Percentiles rank a stretch among this genome's conserved stretches.
These are phyloP conservation scores for Neophaeococcomyces mojaviensis DNA, from an alignment of 2,329 filamentous ascomycete genomes.

Conservation along the genomic window DNA sequence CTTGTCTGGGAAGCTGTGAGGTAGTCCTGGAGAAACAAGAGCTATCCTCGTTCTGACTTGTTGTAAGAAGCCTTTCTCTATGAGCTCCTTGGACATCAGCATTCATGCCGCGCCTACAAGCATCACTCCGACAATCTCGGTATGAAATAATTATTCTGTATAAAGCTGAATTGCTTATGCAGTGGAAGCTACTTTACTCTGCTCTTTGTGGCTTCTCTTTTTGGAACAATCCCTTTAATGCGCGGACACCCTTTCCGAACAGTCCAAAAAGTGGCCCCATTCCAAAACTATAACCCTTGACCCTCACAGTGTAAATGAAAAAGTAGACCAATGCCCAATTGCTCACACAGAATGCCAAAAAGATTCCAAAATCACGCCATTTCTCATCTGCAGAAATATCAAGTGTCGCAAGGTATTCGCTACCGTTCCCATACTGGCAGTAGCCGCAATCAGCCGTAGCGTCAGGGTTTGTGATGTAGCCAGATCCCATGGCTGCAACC, in stretches of 20 bases:
- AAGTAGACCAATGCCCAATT: slow-evolving; percentile 70
- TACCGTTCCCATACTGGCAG: slow-evolving; percentile 59
- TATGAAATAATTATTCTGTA: too few relatives aligned
- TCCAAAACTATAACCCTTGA: slow-evolving; percentile 64
- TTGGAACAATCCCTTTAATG: neutral
- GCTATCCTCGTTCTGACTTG: too few relatives aligned
- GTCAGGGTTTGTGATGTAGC: slow-evolving; percentile 56
- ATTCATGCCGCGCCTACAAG: too few relatives aligned
- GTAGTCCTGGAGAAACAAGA: too few relatives aligned
- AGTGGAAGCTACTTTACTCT: too few relatives aligned
- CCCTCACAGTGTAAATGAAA: slow-evolving; percentile 68
- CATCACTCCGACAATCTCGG: too few relatives aligned
- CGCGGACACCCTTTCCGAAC: slow-evolving; percentile 35
- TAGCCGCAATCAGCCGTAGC: slow-evolving; percentile 58
- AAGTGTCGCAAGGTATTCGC: slow-evolving; percentile 56
- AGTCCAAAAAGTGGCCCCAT: slow-evolving; percentile 50
- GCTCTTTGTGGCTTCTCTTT: too few relatives aligned
- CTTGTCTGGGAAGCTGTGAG: too few relatives aligned
- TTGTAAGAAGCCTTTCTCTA: too few relatives aligned
- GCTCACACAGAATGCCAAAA: slow-evolving; percentile 60
- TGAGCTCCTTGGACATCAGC: too few relatives aligned
- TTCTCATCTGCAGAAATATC: slow-evolving; percentile 53
- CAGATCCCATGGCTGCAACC: slow-evolving; percentile 38
- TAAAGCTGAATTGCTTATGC: too few relatives aligned
- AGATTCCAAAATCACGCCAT: slow-evolving; percentile 67